These are phyloP conservation scores for Aspergillus sp. DNA, from an alignment of 2,329 filamentous ascomycete genomes.

Conservation along the genomic window DNA sequence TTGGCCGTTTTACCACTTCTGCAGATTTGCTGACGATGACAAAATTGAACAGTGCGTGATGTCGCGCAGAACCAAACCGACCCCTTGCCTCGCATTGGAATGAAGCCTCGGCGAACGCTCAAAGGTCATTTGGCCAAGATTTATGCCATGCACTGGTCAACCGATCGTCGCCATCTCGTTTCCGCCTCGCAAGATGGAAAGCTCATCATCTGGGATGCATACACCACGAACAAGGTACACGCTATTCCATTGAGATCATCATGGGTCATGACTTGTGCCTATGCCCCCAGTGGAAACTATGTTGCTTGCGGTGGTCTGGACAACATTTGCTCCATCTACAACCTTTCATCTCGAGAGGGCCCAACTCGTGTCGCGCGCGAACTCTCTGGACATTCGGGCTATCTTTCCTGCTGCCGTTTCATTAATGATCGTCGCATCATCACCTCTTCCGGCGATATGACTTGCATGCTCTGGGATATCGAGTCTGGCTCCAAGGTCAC, in stretches of 20 bases:
- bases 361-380: conserved; percentile 94
- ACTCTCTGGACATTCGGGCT: conserved; percentile 93
- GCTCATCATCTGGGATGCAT: conserved; percentile 99
- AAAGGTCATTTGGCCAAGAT: conserved; percentile 99
- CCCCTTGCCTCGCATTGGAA: conserved; percentile 85
- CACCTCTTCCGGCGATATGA: conserved; percentile 98
- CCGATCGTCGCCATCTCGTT: conserved; percentile 92
- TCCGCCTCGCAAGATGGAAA: conserved; percentile 99
- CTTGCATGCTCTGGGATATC: conserved; percentile 99
- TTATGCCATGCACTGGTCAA: conserved; percentile 99
- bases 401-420: conserved; percentile 97
- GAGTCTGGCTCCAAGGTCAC: conserved; percentile 96
- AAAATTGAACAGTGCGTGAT: conserved; percentile 68
- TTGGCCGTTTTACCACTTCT: conserved; percentile 1
- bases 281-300: conserved; percentile 96
- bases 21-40: conserved; percentile 25
- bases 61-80: conserved; percentile 92
- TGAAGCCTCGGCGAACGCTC: conserved; percentile 95
- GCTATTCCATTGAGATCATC: conserved; percentile 96
- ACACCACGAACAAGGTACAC: conserved; percentile 99
- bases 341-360: conserved; percentile 94
- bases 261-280: conserved; percentile 99
- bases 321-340: conserved; percentile 99
- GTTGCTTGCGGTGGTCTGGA: conserved; percentile 97
- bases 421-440: conserved; percentile 98